These are phyloP conservation scores for Cardiospermum halicacabum DNA, from an alignment of 345 rosid genomes.

Conservation along the genomic window DNA sequence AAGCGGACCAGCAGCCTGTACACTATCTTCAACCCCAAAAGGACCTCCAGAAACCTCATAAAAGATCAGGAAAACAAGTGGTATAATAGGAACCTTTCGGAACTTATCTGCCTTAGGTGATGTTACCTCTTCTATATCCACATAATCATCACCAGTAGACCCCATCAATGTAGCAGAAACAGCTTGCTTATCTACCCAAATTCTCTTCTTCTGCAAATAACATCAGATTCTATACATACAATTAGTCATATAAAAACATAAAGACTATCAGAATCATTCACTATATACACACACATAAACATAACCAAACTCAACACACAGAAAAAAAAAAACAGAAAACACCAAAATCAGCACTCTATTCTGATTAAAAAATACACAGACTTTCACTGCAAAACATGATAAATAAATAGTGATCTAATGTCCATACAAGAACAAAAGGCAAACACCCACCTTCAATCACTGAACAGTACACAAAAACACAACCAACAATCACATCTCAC, in stretches of 20 bases:
- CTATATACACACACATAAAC: background rate
- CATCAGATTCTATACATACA: slow-evolving; percentile 6
- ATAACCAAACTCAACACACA: too few species aligned
- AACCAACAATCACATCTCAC: too few species aligned
- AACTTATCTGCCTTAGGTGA: slow-evolving; percentile 30
- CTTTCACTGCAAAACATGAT: too few species aligned
- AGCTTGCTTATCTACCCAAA: slow-evolving; percentile 14
- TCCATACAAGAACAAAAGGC: too few species aligned
- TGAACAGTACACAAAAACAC: too few species aligned
- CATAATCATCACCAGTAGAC: slow-evolving; percentile 18
- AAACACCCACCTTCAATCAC: too few species aligned
- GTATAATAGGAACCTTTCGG: slow-evolving; percentile 50
- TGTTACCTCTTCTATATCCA: slow-evolving; percentile 27
- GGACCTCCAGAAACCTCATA: slow-evolving; percentile 75
- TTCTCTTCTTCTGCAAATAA: slow-evolving; percentile 39
- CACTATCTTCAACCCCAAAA: slow-evolving; percentile 79
- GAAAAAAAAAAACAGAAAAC: too few species aligned
- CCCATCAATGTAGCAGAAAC: slow-evolving; percentile 23
- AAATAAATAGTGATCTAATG: too few species aligned
- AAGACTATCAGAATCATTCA: background rate
- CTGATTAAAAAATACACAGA: too few species aligned
- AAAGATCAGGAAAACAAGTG: slow-evolving; percentile 62
- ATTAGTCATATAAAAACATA: background rate
- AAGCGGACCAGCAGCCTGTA: slow-evolving; percentile 65
- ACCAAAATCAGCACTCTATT: too few species aligned